A percentile compares a stretch with the other conserved stretches of the same genome.
Conservation (phyloP, 139 green algal genomes). For the Volvox africanus region DNA sequence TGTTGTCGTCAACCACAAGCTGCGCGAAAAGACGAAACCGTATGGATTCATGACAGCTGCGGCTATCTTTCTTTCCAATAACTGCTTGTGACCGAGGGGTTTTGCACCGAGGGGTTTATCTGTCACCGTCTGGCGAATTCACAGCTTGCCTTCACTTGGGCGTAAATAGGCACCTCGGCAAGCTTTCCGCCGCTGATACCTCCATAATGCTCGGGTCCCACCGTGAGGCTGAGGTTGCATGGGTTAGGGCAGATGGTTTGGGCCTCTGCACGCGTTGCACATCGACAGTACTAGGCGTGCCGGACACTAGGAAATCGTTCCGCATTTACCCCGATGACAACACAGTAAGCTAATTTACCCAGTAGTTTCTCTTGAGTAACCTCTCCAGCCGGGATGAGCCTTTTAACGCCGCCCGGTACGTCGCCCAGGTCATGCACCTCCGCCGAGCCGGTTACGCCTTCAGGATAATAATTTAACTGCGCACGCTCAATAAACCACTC, state of each 20-base stretch:
- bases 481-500: slow-evolving; percentile 30
- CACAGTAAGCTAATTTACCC: neutral
- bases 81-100: neutral
- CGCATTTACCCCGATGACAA: neutral
- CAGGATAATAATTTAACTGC: neutral
- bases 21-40: neutral
- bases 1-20: slow-evolving; percentile 16
- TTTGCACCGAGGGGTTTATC: neutral
- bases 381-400: neutral
- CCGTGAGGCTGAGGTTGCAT: slow-evolving; percentile 8
- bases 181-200: neutral
- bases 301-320: neutral
- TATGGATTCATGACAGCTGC: neutral
- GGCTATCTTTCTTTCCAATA: neutral
- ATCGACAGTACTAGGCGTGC: neutral
- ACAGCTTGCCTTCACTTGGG: slow-evolving; percentile 23
- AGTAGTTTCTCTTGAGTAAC: slow-evolving; percentile 6
- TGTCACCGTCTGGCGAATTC: neutral
- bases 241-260: neutral
- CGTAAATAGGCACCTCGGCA: slow-evolving; percentile 29
- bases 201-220: slow-evolving; percentile 7
- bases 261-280: neutral
- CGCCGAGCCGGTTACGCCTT: neutral
- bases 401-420: neutral
- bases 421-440: neutral